Conservation (phyloP, 164 flowering plant genomes). For the Aristolochia contorta region DNA sequence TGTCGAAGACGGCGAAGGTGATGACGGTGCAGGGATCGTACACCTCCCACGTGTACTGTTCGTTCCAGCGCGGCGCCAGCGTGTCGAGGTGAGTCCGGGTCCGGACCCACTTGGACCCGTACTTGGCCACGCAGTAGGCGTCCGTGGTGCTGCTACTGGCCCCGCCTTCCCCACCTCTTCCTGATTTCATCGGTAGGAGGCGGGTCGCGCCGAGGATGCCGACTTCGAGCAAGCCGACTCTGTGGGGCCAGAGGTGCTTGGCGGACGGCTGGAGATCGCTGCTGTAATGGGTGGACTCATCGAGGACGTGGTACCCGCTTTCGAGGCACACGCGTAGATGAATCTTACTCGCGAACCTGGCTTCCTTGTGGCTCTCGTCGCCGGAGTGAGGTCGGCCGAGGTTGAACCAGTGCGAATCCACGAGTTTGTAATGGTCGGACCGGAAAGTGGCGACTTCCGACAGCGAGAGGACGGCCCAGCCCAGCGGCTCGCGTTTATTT, state of each 20-base stretch:
- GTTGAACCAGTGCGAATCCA: slow-evolving; percentile 53
- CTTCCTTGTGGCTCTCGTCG: slow-evolving; percentile 45
- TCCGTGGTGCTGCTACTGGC: no score
- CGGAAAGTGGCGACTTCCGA: slow-evolving; percentile 27
- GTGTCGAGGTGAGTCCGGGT: slow-evolving; percentile 67
- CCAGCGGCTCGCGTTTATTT: slow-evolving; percentile 43
- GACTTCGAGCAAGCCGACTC: slow-evolving; percentile 64
- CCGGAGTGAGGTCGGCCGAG: slow-evolving; percentile 33
- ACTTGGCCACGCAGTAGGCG: slow-evolving; percentile 83
- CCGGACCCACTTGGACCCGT: slow-evolving; percentile 83
- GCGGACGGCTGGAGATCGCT: slow-evolving; percentile 79
- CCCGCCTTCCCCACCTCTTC: slow-evolving; percentile 33
- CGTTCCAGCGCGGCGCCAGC: slow-evolving; percentile 62
- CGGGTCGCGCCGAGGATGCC: slow-evolving; percentile 63
- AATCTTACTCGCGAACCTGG: slow-evolving; percentile 67
- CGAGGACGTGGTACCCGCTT: slow-evolving; percentile 76
- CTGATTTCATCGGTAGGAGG: slow-evolving; percentile 52
- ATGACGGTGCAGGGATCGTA: slow-evolving; percentile 80
- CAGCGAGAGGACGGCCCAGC: slow-evolving; percentile 28
- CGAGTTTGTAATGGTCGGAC: slow-evolving; percentile 23
- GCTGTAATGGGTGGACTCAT: slow-evolving; percentile 74
- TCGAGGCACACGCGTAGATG: slow-evolving; percentile 51
- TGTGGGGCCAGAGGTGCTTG: slow-evolving; percentile 36
- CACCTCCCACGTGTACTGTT: slow-evolving; percentile 91
- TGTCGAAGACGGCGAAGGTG: slow-evolving; percentile 76